These are phyloP conservation scores for Silene conica DNA, from an alignment of 148 eudicot species.

Conservation along the genomic window DNA sequence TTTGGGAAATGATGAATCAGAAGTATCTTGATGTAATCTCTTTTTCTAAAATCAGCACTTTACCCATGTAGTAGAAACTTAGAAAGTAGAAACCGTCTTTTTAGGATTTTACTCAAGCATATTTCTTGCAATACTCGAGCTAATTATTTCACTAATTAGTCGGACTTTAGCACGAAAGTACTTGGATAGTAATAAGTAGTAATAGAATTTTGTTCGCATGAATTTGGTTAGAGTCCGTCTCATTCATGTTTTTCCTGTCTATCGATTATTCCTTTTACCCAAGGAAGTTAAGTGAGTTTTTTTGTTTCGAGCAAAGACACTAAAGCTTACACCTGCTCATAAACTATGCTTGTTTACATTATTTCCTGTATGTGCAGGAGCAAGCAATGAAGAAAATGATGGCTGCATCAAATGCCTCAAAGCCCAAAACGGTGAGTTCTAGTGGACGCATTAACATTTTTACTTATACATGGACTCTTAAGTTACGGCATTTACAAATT, in stretches of 20 bases:
- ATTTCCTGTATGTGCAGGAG: slow-evolving; percentile 23
- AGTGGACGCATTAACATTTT: background rate
- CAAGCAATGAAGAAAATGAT: slow-evolving; percentile 26
- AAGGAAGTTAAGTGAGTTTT: background rate
- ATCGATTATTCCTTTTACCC: background rate
- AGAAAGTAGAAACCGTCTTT: background rate
- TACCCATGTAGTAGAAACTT: background rate
- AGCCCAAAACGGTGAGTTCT: slow-evolving; percentile 27
- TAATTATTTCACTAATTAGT: background rate
- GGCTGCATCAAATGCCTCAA: slow-evolving; percentile 20
- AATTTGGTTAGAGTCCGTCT: background rate
- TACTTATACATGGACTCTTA: slow-evolving; percentile 4
- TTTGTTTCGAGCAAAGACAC: background rate
- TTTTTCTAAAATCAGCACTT: background rate
- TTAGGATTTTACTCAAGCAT: background rate
- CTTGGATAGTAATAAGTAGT: background rate
- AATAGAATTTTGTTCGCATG: background rate
- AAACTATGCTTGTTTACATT: slow-evolving; percentile 1
- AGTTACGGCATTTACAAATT: background rate
- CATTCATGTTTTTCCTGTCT: background rate
- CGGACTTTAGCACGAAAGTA: background rate
- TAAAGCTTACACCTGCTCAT: background rate
- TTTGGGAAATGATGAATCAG: slow-evolving; percentile 33
- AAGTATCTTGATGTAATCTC: slow-evolving; percentile 30
- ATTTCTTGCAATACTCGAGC: background rate